Evolutionary conservation across 192 early-diverging fungal species (phyloP).

Genomic region (Rhizophagus sp.): DNA sequence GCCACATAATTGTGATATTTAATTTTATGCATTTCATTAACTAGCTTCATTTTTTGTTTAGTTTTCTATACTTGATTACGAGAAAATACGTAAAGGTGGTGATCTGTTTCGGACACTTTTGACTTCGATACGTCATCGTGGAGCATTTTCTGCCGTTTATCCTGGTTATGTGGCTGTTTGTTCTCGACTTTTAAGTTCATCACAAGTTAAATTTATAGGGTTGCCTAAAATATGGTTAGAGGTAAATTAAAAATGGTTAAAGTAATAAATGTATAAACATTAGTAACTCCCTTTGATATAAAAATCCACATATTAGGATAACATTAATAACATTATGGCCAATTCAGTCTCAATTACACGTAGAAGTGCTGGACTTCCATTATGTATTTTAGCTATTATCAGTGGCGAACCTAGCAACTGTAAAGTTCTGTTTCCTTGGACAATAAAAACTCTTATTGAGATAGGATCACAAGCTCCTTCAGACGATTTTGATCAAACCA

Average conservation of each 20-base stretch:
- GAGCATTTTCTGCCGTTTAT: conserved; percentile 89
- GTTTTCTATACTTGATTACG: conserved; percentile 20
- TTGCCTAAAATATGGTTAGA: conserved; percentile 77
- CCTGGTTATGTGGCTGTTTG: conserved; percentile 75
- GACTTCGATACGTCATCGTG: conserved; percentile 85
- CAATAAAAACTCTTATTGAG: conserved; percentile 69
- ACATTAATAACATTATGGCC: conserved; percentile 68
- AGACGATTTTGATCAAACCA: conserved; percentile 55
- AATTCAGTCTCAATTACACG: conserved; percentile 87
- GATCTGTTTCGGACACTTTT: conserved; percentile 56
- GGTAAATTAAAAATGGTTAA: conserved; percentile 29
- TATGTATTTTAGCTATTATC: conserved; percentile 84
- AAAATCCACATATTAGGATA: conserved; percentile 45
- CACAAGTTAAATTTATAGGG: conserved; percentile 47
- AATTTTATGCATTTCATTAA: background rate
- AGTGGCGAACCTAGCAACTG: conserved; percentile 64
- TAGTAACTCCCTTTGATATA: background rate
- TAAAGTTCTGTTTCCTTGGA: conserved; percentile 60
- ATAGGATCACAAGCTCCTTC: conserved; percentile 51
- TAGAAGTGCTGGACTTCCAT: conserved; percentile 86
- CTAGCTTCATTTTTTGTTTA: conserved; percentile 12
- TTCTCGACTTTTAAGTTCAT: conserved; percentile 62
- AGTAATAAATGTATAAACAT: background rate
- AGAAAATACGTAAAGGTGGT: conserved; percentile 39
- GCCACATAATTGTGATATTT: background rate